Evolutionary conservation across 106 monocot genomes (phyloP).

Genomic region (Dioscorea alata): DNA sequence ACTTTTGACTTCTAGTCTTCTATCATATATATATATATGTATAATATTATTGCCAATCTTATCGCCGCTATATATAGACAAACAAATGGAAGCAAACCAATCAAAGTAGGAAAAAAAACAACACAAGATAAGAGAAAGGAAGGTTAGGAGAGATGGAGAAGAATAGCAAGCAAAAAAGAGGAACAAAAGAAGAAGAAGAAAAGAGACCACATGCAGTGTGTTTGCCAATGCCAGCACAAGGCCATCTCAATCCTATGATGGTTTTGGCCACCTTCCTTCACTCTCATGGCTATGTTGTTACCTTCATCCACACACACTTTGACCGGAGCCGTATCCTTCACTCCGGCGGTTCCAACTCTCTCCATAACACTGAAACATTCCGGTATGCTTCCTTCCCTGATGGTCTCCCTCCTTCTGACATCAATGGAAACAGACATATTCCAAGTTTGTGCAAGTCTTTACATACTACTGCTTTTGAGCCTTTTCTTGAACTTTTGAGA

Average conservation of each 20-base stretch:
- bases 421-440: background rate
- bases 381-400: background rate
- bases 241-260: conserved; percentile 4
- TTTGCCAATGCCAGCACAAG: background rate
- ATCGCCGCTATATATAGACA: too few species aligned
- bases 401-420: background rate
- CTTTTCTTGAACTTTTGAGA: background rate
- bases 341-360: background rate
- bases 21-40: too few species aligned
- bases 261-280: background rate
- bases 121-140: background rate
- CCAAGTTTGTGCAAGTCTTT: background rate
- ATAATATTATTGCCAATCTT: too few species aligned
- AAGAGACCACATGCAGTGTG: background rate
- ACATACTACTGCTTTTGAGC: background rate
- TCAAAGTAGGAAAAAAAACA: too few species aligned
- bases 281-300: background rate
- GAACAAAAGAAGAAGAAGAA: background rate
- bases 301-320: background rate
- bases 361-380: background rate
- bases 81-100: too few species aligned
- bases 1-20: too few species aligned
- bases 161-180: background rate
- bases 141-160: background rate
- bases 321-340: background rate